Conservation (phyloP, 2,329 filamentous ascomycete species). For the Gaeumannomyces tritici region DNA sequence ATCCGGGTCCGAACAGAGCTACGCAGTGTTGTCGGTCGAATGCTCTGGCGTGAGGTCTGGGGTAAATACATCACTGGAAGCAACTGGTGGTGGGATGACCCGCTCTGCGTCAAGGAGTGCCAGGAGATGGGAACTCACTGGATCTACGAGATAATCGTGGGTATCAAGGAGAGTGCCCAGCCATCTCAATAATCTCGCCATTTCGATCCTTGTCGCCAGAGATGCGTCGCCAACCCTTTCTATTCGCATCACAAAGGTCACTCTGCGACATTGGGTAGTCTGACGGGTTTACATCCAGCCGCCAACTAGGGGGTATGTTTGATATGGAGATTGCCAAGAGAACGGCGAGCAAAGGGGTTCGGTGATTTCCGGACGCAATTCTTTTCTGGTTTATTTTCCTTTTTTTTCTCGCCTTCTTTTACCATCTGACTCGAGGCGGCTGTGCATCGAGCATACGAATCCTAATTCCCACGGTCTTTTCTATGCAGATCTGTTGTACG, state of each 20-base stretch:
- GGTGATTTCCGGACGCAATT: neutral
- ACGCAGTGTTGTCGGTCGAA: conserved; percentile 40
- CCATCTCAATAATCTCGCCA: neutral
- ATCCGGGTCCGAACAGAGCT: conserved; percentile 33
- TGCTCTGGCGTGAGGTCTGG: conserved; percentile 55
- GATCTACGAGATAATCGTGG: conserved; percentile 49
- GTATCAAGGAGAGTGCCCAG: conserved; percentile 31
- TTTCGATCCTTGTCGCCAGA: too few relatives aligned
- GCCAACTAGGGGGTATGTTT: neutral
- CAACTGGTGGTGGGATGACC: conserved; percentile 55
- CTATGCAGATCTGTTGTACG: neutral
- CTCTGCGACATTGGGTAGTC: neutral
- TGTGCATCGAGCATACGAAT: neutral
- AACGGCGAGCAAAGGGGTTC: too few relatives aligned
- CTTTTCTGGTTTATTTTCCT: neutral
- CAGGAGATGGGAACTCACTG: conserved; percentile 42
- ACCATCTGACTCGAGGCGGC: neutral
- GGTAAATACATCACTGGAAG: conserved; percentile 37
- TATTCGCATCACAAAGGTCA: neutral
- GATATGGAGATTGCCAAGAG: neutral
- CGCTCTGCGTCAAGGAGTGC: conserved; percentile 44
- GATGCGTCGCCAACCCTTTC: neutral
- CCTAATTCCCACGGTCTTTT: neutral
- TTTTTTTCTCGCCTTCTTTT: neutral
- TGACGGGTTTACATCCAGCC: too few relatives aligned